Conservation (phyloP, 495 filamentous ascomycete species). For the Xylaria longipes region DNA sequence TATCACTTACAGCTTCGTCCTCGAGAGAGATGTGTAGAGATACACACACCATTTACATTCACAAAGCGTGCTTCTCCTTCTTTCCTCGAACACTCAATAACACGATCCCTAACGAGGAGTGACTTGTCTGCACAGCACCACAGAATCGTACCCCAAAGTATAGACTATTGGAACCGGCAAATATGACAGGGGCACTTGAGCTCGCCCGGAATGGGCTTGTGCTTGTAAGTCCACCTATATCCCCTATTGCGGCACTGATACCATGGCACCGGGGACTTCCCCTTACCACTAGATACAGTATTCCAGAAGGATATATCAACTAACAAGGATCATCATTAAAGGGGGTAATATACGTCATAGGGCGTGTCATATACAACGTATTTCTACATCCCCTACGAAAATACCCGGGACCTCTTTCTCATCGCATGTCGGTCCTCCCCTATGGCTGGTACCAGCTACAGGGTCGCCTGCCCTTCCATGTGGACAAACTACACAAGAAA, state of each 20-base stretch:
- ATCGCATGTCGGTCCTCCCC: constrained; percentile 39
- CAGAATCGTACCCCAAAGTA: not conserved
- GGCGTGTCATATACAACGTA: constrained; percentile 45
- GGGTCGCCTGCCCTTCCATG: constrained; percentile 22
- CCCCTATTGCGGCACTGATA: not conserved
- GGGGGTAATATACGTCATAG: constrained; percentile 1
- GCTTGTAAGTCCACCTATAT: constrained; percentile 12
- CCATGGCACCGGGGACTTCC: not conserved
- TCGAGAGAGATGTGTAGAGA: not conserved
- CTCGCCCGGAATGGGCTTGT: constrained; percentile 17
- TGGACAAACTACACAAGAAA: constrained; percentile 43
- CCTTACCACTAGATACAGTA: too few species aligned
- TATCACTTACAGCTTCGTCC: not conserved
- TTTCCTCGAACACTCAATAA: not conserved
- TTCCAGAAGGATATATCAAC: not conserved
- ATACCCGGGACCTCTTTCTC: constrained; percentile 51
- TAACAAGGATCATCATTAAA: not conserved
- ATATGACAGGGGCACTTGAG: not conserved
- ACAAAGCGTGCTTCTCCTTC: not conserved
- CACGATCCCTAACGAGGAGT: not conserved
- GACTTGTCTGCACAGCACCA: not conserved
- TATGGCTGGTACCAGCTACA: constrained; percentile 20
- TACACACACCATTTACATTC: not conserved
- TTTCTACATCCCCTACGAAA: constrained; percentile 50
- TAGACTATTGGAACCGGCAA: not conserved